Evolutionary conservation across 352 stramenopile genomes (phyloP).

Genomic region (Phytopythium mirpurense): DNA sequence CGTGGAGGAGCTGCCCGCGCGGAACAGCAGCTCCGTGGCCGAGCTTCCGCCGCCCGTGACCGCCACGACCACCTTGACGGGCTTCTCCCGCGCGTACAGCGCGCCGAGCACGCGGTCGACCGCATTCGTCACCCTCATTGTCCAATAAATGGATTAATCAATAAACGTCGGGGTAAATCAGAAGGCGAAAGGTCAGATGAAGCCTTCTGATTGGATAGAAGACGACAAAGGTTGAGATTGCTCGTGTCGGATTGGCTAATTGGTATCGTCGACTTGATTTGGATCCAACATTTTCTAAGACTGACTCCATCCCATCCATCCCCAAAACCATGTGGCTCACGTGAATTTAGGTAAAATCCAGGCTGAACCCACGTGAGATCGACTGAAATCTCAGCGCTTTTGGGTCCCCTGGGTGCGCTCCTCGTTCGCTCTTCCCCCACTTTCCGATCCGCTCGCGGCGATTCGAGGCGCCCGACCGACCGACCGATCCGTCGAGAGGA

Average conservation of each 20-base stretch:
- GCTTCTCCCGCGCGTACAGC: conserved; percentile 46
- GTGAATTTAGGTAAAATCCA: not conserved
- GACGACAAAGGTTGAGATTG: no score
- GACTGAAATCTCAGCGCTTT: conserved; percentile 1
- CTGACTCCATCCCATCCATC: no score
- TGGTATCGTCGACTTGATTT: no score
- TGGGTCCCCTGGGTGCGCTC: not conserved
- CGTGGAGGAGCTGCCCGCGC: conserved; percentile 54
- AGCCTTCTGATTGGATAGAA: not conserved
- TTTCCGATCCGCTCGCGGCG: not conserved
- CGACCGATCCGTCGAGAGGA: not conserved
- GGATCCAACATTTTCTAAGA: no score
- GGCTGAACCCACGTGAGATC: not conserved
- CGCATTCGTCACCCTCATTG: conserved; percentile 7
- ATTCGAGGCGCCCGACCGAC: not conserved
- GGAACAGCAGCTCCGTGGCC: conserved; percentile 42
- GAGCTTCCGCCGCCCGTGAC: conserved; percentile 53
- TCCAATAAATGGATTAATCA: no score
- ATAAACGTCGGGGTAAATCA: not conserved
- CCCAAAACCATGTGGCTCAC: not conserved
- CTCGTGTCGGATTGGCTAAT: not conserved
- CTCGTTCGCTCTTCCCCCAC: not conserved
- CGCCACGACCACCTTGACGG: conserved; percentile 47
- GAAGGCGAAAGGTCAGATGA: not conserved
- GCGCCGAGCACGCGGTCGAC: conserved; percentile 48